phyloP scores from a whole-genome alignment of 176 grass and related monocot genomes.

The Saccharum spontaneum region DNA sequence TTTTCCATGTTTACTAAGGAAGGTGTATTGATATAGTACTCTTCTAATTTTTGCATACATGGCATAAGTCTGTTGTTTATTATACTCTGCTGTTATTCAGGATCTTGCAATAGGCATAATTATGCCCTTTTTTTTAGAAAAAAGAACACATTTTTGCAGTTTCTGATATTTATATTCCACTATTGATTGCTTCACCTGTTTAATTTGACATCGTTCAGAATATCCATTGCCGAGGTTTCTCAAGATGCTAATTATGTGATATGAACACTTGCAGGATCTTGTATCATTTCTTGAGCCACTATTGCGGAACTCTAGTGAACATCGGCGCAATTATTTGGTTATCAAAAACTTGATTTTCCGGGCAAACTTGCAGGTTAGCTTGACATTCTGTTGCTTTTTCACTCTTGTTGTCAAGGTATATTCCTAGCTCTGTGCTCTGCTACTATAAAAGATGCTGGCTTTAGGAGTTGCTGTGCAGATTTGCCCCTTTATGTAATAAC shows the following conservation, averaged over 20 bases:
- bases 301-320: slow-evolving; percentile 87
- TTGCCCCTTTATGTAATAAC: no score
- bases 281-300: slow-evolving; percentile 90
- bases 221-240: slow-evolving; percentile 7
- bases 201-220: slow-evolving; percentile 24
- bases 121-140: no score
- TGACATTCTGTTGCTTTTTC: background rate
- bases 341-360: slow-evolving; percentile 81
- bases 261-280: slow-evolving; percentile 63
- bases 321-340: slow-evolving; percentile 80
- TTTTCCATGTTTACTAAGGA: no score
- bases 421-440: background rate
- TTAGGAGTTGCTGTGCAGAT: background rate
- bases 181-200: slow-evolving; percentile 27
- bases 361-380: slow-evolving; percentile 80
- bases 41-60: no score
- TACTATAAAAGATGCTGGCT: background rate
- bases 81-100: no score
- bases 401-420: background rate
- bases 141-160: background rate
- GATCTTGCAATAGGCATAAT: no score
- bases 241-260: slow-evolving; percentile 27
- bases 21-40: no score
- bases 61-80: no score
- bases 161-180: slow-evolving; percentile 8